A percentile compares a stretch with the other conserved stretches of the same genome.
These are phyloP conservation scores for Fusarium albosuccineum DNA, from an alignment of 2,329 filamentous ascomycete species.

Conservation along the genomic window DNA sequence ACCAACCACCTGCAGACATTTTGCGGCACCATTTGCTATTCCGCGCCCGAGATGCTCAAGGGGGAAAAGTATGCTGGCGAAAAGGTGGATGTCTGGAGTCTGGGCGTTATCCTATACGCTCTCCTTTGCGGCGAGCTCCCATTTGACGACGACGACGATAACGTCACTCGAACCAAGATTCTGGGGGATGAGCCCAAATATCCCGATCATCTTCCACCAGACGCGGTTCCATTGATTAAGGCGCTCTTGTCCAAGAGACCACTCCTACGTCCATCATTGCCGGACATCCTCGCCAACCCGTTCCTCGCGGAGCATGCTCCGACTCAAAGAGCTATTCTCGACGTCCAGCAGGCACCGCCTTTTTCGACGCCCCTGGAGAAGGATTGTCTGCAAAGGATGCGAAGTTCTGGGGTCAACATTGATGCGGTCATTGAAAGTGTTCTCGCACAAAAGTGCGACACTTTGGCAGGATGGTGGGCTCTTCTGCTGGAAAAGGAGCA, in stretches of 20 bases:
- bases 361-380: conserved; percentile 92
- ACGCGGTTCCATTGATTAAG: conserved; percentile 82
- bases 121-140: conserved; percentile 87
- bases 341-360: conserved; percentile 81
- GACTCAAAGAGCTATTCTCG: conserved; percentile 89
- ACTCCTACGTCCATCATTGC: conserved; percentile 81
- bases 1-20: conserved; percentile 96
- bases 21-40: conserved; percentile 97
- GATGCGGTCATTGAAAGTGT: conserved; percentile 96
- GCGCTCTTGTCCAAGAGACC: conserved; percentile 91
- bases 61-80: conserved; percentile 98
- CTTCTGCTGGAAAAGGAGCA: conserved; percentile 94
- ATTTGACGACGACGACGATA: conserved; percentile 96
- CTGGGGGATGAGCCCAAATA: conserved; percentile 87
- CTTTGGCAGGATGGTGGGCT: conserved; percentile 95
- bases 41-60: conserved; percentile 97
- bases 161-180: conserved; percentile 85
- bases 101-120: conserved; percentile 88
- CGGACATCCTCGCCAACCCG: conserved; percentile 88
- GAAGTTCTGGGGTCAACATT: conserved; percentile 91
- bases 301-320: conserved; percentile 90
- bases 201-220: conserved; percentile 81
- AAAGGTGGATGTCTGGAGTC: conserved; percentile 97
- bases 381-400: conserved; percentile 92
- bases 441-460: conserved; percentile 87